A percentile compares a stretch with the other conserved stretches of the same genome.
These are phyloP conservation scores for Laburnicola sp. DNA, from an alignment of 2,329 filamentous ascomycete genomes.

Conservation along the genomic window DNA sequence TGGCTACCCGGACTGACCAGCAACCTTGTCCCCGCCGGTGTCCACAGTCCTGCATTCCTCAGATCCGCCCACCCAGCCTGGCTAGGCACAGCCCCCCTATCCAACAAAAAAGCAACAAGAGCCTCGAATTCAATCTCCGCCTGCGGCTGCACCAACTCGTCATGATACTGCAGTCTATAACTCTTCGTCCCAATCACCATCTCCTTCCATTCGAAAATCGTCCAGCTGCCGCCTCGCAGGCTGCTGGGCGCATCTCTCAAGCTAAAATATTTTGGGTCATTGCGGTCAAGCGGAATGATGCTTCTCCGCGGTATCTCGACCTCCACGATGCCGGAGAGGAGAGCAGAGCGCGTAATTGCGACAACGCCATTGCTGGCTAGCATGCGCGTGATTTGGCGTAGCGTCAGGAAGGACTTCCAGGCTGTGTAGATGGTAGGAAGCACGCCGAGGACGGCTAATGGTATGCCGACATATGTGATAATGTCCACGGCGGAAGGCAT, in stretches of 20 bases:
- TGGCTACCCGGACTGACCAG: conserved; percentile 20
- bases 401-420: conserved; percentile 60
- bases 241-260: conserved; percentile 56
- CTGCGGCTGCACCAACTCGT: conserved; percentile 52
- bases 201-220: conserved; percentile 67
- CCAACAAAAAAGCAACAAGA: conserved; percentile 63
- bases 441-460: conserved; percentile 63
- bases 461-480: conserved; percentile 47
- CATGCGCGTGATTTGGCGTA: conserved; percentile 63
- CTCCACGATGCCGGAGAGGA: conserved; percentile 68
- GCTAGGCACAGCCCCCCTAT: conserved; percentile 57
- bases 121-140: conserved; percentile 61
- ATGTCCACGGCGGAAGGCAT: conserved; percentile 22
- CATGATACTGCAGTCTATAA: conserved; percentile 65
- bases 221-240: conserved; percentile 66
- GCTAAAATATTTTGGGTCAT: conserved; percentile 62
- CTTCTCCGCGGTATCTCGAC: conserved; percentile 67
- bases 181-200: conserved; percentile 64
- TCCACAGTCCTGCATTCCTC: conserved; percentile 31
- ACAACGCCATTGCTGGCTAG: conserved; percentile 59
- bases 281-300: conserved; percentile 63
- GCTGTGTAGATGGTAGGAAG: conserved; percentile 70
- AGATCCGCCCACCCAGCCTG: conserved; percentile 25
- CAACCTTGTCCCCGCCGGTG: conserved; percentile 34
- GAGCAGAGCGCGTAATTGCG: conserved; percentile 64